A percentile compares a stretch with the other conserved stretches of the same genome.
These are phyloP conservation scores for Penicillium rolfsii DNA, from an alignment of 2,329 filamentous ascomycete species.

Conservation along the genomic window DNA sequence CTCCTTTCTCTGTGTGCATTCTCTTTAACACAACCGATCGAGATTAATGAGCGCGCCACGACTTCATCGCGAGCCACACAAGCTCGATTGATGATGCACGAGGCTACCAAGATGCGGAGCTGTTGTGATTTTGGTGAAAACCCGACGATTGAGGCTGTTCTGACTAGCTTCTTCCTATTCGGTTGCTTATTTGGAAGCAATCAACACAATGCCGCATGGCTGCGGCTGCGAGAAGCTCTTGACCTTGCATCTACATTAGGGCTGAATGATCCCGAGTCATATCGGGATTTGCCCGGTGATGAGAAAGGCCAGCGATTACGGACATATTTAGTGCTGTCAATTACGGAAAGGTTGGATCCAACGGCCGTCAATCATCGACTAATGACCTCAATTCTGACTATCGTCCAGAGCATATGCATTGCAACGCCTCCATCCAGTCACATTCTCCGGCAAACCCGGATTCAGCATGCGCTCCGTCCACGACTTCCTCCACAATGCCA, in stretches of 20 bases:
- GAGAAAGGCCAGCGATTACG: constrained; percentile 45
- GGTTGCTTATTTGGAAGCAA: constrained; percentile 72
- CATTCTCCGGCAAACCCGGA: constrained; percentile 46
- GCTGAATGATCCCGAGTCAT: constrained; percentile 46
- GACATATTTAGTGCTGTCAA: constrained; percentile 43
- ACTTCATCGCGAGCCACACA: constrained; percentile 42
- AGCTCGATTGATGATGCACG: constrained; percentile 48
- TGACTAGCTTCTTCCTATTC: constrained; percentile 77
- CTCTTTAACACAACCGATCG: constrained; percentile 50
- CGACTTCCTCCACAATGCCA: constrained; percentile 43
- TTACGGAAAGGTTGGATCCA: constrained; percentile 38
- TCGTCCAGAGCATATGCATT: constrained; percentile 46
- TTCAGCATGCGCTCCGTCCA: constrained; percentile 47
- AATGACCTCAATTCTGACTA: neutral
- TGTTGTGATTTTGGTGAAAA: constrained; percentile 47
- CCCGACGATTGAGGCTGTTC: constrained; percentile 49
- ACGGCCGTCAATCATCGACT: no score
- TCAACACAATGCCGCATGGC: constrained; percentile 77
- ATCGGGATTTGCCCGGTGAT: constrained; percentile 41
- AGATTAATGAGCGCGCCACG: constrained; percentile 46
- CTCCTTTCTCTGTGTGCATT: constrained; percentile 49
- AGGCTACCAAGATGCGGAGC: constrained; percentile 50
- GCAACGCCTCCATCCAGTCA: constrained; percentile 48
- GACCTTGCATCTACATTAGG: constrained; percentile 48
- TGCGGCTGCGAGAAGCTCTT: constrained; percentile 70